Base-by-base conservation (phyloP, 768 basidiomycete species). In the Hericium erinaceus region DNA sequence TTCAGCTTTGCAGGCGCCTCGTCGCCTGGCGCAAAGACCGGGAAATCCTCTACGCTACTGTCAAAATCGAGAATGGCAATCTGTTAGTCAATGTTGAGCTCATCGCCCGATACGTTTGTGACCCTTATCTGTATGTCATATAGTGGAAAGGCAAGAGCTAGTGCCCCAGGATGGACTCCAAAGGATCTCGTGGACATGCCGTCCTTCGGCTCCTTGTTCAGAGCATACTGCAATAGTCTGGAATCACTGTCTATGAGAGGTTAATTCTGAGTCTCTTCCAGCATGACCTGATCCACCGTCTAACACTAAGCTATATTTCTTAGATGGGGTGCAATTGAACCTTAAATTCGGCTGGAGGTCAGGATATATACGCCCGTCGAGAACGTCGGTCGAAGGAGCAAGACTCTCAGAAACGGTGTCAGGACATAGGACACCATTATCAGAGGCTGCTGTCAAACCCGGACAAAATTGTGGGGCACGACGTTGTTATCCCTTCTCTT, bases 351-450 rank as follows among this genome's bases (percentile, higher is more conserved):
- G 33, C 33, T 33, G 0, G 69, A 77, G 52, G 68, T 74, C 8
- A 39, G 66, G 50, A 55, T 1, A 57, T 68, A 20, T 61, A 60
- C 54, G 70, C 67, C 26, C 66, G 57, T 1, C 69, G 61, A 4
- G 51, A 60, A 24, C 69, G 69, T 20, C 68, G 69, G 22, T 58
- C 64, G 20, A 66, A 66, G 1, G 73, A 73, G 56, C 56, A 26
- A 1, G 57, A 58, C 2, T 69, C 71, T 55, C 57, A 58, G 57
- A 56, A 61, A 48, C 66, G 66, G 41, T 64, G 75, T 28, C 54
- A 63, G 7, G 73, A 73, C 39, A 67, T 83, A 11, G 72, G 70
- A 54, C 67, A 69, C 50, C 70, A 79, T 54, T 77, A 84, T 57
- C 68, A 78, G 48, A 68, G 72, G 48, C 72, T 85, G 33, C 72